Evolutionary conservation across 257 asterid species (phyloP), one percentile per base, ranked within the genome.

Genomic region (Voacanga thouarsii): DNA sequence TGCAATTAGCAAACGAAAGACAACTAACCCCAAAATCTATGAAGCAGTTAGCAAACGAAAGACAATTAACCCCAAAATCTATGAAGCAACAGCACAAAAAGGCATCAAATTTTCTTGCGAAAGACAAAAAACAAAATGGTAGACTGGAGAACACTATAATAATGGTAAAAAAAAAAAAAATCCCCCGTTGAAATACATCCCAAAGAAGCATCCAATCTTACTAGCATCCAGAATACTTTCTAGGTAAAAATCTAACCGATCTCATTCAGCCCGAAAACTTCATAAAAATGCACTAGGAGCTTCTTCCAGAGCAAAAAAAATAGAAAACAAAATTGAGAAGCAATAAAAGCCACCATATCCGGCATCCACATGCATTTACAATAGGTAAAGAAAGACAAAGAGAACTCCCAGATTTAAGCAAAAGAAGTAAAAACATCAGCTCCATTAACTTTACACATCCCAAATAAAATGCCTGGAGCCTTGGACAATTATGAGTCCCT

Each of bases 251-350:
- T 30, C 33, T 51, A 56, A 37, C 51, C 16, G 33, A n/a, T 73
- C 51, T 73, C 28, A 74, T n/a, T 75, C 44, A 60, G 78, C 71
- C 26, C 43, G 1, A 75, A 16, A 53, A 16, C n/a, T 43, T 57
- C 28, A 15, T n/a, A 1, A 75, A 30, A 41, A 1, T 74, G 24
- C 49, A 15, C 12, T 3, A 23, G 8, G 30, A 57, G 12, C 30
- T 74, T 56, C 66, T 19, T 37, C 47, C 33, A 51, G 0, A 26
- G 19, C 14, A 49, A 6, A 49, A 16, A 16, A 1, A 49, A 7
- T 12, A 9, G 9, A 24, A 47, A 24, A 44, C 33, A 45, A 6
- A 23, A 44, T 11, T n/a, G 11, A 45, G n/a, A 47, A 24, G 57
- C 19, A 51, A 19, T 26, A 10, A 21, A 41, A 68, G 49, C 64